These are phyloP conservation scores for Setomelanomma holmii DNA, from an alignment of 2,329 filamentous ascomycete genomes.

Conservation along the genomic window DNA sequence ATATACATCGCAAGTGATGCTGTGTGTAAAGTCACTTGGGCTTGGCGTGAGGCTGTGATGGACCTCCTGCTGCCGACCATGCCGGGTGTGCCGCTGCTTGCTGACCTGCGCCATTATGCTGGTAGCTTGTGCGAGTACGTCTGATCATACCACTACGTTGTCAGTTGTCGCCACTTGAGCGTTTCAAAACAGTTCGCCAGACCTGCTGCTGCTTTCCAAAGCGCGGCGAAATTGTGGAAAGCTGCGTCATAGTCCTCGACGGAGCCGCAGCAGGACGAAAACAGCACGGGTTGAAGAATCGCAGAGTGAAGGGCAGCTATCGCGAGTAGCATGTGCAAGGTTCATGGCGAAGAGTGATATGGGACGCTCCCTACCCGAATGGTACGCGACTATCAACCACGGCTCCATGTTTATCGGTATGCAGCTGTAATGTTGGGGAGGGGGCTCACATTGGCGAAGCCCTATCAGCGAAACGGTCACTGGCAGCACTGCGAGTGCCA, in stretches of 20 bases:
- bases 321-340: conserved; percentile 1
- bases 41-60: conserved; percentile 8
- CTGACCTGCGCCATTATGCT: not conserved
- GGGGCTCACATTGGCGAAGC: not conserved
- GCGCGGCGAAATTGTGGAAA: not conserved
- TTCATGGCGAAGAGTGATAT: not conserved
- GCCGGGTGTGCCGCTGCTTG: not conserved
- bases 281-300: not conserved
- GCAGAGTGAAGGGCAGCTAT: not conserved
- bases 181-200: conserved; percentile 3
- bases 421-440: conserved; percentile 3
- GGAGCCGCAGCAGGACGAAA: not conserved
- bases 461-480: conserved; percentile 3
- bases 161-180: conserved; percentile 2
- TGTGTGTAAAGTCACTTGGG: conserved; percentile 1
- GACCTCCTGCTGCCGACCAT: conserved; percentile 2
- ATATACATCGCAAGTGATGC: not conserved
- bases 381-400: conserved; percentile 1
- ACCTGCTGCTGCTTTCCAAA: not conserved
- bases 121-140: conserved; percentile 6
- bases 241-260: not conserved
- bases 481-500: not conserved
- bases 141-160: too few relatives aligned
- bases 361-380: not conserved
- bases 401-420: not conserved